Percentiles rank a stretch among this genome's conserved stretches.
These are phyloP conservation scores for Sporothrix schenckii DNA, from an alignment of 2,329 filamentous ascomycete species.

Conservation along the genomic window DNA sequence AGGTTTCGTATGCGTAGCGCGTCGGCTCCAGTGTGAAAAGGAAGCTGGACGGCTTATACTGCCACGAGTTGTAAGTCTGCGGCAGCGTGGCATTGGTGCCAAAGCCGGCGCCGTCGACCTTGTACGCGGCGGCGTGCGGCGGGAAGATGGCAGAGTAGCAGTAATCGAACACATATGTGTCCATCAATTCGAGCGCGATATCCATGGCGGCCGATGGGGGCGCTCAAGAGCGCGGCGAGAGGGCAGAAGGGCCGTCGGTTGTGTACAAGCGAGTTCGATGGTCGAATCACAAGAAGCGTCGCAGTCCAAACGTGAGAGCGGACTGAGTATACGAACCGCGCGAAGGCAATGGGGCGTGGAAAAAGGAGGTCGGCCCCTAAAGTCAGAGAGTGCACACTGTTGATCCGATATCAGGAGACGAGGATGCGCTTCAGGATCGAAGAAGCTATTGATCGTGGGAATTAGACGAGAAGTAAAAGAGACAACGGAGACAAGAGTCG, in stretches of 20 bases:
- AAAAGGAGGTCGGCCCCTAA: not conserved
- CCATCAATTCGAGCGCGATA: slow-evolving; percentile 82
- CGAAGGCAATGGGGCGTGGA: slow-evolving; percentile 3
- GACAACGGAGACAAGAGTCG: slow-evolving; percentile 2
- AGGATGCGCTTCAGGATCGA: not conserved
- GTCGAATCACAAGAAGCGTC: not conserved
- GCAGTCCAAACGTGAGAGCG: slow-evolving; percentile 4
- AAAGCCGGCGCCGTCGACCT: slow-evolving; percentile 50
- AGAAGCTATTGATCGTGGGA: not conserved
- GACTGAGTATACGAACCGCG: not conserved
- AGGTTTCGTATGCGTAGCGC: slow-evolving; percentile 76
- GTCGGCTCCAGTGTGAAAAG: slow-evolving; percentile 71
- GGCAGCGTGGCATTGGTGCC: slow-evolving; percentile 60
- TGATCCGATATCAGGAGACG: slow-evolving; percentile 8
- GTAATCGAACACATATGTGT: slow-evolving; percentile 80
- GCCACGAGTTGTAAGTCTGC: slow-evolving; percentile 61
- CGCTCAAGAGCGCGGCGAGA: slow-evolving; percentile 11
- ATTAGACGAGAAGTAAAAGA: not conserved
- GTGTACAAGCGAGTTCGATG: not conserved
- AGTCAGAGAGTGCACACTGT: not conserved
- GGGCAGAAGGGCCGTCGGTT: not conserved
- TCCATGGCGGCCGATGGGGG: slow-evolving; percentile 64
- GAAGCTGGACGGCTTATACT: slow-evolving; percentile 72
- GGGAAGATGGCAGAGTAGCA: slow-evolving; percentile 75
- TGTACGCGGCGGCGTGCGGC: slow-evolving; percentile 55